Conservation (phyloP, 2,329 filamentous ascomycete genomes). For the Bretziella fagacearum region DNA sequence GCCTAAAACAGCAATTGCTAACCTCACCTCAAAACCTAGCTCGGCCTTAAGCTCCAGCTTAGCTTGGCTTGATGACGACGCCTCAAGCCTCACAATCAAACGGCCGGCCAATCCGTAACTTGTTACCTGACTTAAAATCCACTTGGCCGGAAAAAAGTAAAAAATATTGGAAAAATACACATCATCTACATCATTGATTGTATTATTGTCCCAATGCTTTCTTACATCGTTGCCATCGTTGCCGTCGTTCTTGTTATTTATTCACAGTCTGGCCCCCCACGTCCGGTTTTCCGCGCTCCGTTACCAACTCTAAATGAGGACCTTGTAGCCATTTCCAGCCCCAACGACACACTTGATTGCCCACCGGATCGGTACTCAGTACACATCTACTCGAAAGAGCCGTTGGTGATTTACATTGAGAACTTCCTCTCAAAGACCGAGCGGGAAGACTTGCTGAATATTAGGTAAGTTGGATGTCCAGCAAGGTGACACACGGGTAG, state of each 20-base stretch:
- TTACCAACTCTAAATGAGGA: constrained; percentile 33
- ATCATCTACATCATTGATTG: not conserved
- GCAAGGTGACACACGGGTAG: no score
- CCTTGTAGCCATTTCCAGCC: constrained; percentile 31
- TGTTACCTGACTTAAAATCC: no score
- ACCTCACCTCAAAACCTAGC: not conserved
- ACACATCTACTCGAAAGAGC: constrained; percentile 24
- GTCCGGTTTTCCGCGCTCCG: constrained; percentile 22
- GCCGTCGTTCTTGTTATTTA: constrained; percentile 26
- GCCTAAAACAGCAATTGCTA: not conserved
- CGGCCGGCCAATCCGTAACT: no score
- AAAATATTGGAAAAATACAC: not conserved
- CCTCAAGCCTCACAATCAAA: not conserved
- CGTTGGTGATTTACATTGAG: constrained; percentile 32
- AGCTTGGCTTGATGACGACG: constrained; percentile 3
- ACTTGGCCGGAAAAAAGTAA: no score
- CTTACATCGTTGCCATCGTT: constrained; percentile 22
- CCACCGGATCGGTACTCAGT: constrained; percentile 27
- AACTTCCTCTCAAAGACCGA: constrained; percentile 29
- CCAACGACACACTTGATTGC: constrained; percentile 25
- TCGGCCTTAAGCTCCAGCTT: not conserved
- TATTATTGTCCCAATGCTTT: not conserved
- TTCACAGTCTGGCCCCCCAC: constrained; percentile 28
- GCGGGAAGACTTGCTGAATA: constrained; percentile 25
- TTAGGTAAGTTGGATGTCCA: constrained; percentile 28